A percentile compares a stretch with the other conserved stretches of the same genome.
Conservation (phyloP, 345 rosid genomes). For the Corymbia maculata region DNA sequence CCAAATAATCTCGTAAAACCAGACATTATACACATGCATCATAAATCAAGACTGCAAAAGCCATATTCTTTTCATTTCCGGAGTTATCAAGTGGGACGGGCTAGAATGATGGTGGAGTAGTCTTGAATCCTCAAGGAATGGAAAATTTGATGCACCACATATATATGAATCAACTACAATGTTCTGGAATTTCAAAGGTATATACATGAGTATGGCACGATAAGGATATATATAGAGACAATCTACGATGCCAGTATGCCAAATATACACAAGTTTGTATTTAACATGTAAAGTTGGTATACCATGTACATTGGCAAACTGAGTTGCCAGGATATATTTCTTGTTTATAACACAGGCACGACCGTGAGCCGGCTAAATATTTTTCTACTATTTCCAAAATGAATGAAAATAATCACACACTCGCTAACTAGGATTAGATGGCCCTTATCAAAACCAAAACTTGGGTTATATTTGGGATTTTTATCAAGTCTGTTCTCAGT, state of each 20-base stretch:
- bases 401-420: not conserved
- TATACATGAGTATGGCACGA: not conserved
- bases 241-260: not conserved
- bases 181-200: not conserved
- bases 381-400: not conserved
- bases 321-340: not conserved
- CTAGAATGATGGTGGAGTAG: too few species aligned
- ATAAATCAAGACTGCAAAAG: not conserved
- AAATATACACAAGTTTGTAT: not conserved
- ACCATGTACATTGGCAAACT: not conserved
- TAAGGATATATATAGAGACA: not conserved
- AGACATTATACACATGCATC: not conserved
- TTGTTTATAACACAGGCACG: too few species aligned
- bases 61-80: not conserved
- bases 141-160: too few species aligned
- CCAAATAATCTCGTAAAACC: not conserved
- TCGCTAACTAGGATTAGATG: too few species aligned
- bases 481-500: too few species aligned
- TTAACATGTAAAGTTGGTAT: not conserved
- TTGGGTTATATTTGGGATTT: too few species aligned
- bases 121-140: too few species aligned
- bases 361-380: not conserved
- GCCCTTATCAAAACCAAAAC: too few species aligned
- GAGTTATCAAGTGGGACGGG: too few species aligned
- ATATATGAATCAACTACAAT: not conserved